A percentile compares a stretch with the other conserved stretches of the same genome.
Conservation (phyloP, 2,329 filamentous ascomycete species). For the Penicillium sp. region DNA sequence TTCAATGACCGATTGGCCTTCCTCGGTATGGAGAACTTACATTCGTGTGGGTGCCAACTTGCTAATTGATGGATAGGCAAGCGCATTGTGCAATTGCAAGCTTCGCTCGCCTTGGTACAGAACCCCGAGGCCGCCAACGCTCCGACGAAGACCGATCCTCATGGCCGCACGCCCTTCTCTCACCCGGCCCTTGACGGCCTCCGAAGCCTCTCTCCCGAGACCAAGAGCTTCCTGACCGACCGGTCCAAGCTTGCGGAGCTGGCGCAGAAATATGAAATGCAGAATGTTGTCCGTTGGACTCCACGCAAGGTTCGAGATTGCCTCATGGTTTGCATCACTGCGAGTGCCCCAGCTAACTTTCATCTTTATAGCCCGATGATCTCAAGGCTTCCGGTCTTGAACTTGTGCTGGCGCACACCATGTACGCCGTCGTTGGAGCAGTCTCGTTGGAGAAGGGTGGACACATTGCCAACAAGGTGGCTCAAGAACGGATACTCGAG, state of each 20-base stretch:
- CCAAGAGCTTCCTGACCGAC: conserved; percentile 63
- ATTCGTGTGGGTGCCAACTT: not conserved
- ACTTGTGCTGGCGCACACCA: conserved; percentile 71
- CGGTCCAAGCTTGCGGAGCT: conserved; percentile 68
- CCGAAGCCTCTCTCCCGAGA: conserved; percentile 66
- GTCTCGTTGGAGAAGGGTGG: conserved; percentile 86
- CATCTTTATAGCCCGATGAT: conserved; percentile 59
- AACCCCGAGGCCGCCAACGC: conserved; percentile 41
- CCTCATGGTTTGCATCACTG: conserved; percentile 12
- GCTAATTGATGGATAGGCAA: conserved; percentile 52
- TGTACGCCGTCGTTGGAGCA: conserved; percentile 87
- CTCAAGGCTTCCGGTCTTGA: conserved; percentile 72
- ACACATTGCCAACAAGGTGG: conserved; percentile 71
- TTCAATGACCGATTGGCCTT: conserved; percentile 94
- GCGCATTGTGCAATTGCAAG: conserved; percentile 65
- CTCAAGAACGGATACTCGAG: conserved; percentile 73
- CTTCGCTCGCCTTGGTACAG: conserved; percentile 63
- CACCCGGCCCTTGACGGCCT: conserved; percentile 73
- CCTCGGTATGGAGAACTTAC: conserved; percentile 61
- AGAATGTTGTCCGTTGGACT: conserved; percentile 82
- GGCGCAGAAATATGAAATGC: conserved; percentile 69
- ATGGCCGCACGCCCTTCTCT: conserved; percentile 65
- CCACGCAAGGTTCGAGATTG: conserved; percentile 69
- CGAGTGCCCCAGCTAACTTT: conserved; percentile 5
- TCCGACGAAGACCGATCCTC: conserved; percentile 48